phyloP scores from a whole-genome alignment of 2,329 filamentous ascomycete species.

The Cordyceps farinosa region DNA sequence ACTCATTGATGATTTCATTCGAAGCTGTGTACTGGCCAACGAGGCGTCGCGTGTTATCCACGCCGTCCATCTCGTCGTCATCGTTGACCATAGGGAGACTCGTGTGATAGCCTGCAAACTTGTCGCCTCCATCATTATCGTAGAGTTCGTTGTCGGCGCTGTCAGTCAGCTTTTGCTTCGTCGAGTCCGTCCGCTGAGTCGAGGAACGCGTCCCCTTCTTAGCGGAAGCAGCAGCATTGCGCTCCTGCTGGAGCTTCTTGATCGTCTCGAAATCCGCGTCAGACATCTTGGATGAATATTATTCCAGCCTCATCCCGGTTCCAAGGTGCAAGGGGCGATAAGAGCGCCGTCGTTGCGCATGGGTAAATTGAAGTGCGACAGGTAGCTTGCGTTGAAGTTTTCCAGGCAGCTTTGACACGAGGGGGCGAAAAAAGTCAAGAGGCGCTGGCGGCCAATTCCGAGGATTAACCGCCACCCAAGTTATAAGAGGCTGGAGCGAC shows the following conservation, averaged over 20 bases:
- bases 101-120: conserved; percentile 86
- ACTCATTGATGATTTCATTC: conserved; percentile 88
- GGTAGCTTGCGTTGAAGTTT: conserved; percentile 29
- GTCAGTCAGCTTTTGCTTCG: conserved; percentile 88
- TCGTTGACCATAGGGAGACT: conserved; percentile 77
- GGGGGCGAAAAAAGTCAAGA: conserved; percentile 32
- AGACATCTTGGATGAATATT: conserved; percentile 53
- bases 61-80: conserved; percentile 74
- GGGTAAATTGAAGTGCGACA: conserved; percentile 28
- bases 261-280: conserved; percentile 85
- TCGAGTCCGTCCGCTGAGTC: conserved; percentile 80
- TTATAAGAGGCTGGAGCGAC: background rate
- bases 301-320: conserved; percentile 41
- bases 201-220: conserved; percentile 78
- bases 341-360: conserved; percentile 36
- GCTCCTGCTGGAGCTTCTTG: conserved; percentile 86
- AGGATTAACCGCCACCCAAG: conserved; percentile 10
- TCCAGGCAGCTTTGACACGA: conserved; percentile 20
- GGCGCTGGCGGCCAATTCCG: background rate
- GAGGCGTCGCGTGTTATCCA: conserved; percentile 69
- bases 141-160: conserved; percentile 86
- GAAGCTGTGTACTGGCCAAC: conserved; percentile 96
- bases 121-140: conserved; percentile 72
- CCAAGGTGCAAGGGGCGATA: conserved; percentile 35
- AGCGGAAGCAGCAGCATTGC: conserved; percentile 72